A percentile compares a stretch with the other conserved stretches of the same genome.
Evolutionary conservation across 1,139 yeast genomes (phyloP).

Genomic region (Lizanozyma gosingica): DNA sequence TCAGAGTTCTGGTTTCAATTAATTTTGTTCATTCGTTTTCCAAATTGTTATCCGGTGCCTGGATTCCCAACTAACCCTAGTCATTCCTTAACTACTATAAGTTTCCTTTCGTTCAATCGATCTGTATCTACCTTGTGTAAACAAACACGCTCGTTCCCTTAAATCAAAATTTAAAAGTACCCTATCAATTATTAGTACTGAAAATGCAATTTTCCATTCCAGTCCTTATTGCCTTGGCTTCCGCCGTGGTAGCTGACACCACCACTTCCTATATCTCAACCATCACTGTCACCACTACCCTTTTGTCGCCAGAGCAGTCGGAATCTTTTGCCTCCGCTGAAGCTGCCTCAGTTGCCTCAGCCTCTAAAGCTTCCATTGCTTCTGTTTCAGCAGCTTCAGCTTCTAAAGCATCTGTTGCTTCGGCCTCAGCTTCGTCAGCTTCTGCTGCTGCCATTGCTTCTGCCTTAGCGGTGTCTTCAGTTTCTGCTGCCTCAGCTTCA

Average conservation of each 20-base stretch:
- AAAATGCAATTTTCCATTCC: background rate
- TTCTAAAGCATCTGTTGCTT: conserved; percentile 10
- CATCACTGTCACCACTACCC: conserved; percentile 33
- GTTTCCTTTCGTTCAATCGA: too few species aligned
- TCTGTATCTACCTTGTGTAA: too few species aligned
- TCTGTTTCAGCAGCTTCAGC: conserved; percentile 11
- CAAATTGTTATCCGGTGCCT: too few species aligned
- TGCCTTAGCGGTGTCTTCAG: conserved; percentile 10
- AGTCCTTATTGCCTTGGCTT: conserved; percentile 10
- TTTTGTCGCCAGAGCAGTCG: conserved; percentile 35
- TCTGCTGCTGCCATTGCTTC: conserved; percentile 9
- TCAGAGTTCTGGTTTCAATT: too few species aligned
- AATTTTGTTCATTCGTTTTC: too few species aligned
- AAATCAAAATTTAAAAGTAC: too few species aligned
- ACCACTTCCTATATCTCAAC: conserved; percentile 37
- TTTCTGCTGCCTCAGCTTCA: conserved; percentile 12
- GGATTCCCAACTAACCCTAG: too few species aligned
- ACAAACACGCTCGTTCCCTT: too few species aligned
- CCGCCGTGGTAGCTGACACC: conserved; percentile 23
- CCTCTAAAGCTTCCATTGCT: conserved; percentile 13
- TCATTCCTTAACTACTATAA: too few species aligned
- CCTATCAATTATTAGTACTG: background rate
- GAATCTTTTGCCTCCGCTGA: conserved; percentile 14
- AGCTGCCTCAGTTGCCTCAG: conserved; percentile 15
- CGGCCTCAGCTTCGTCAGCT: conserved; percentile 11